Conservation (phyloP, 2,329 filamentous ascomycete species). For the Sphaerulina populicola region DNA sequence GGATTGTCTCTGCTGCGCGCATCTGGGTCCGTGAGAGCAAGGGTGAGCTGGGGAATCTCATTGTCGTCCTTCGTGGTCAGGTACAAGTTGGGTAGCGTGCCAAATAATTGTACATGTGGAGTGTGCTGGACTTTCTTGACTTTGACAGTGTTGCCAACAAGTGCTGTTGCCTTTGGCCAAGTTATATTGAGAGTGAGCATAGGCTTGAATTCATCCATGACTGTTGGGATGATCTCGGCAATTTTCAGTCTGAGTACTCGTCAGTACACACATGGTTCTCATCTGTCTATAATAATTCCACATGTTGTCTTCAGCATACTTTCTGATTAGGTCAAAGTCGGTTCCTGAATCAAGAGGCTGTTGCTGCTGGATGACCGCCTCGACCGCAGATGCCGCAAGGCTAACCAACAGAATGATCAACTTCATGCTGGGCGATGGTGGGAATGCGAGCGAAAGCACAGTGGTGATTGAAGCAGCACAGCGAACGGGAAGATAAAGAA, state of each 20-base stretch:
- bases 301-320: conserved; percentile 9
- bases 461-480: not conserved
- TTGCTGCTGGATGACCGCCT: conserved; percentile 1
- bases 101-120: conserved; percentile 34
- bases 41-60: conserved; percentile 35
- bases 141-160: conserved; percentile 49
- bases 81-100: conserved; percentile 11
- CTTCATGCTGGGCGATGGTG: not conserved
- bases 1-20: conserved; percentile 48
- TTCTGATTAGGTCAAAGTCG: conserved; percentile 17
- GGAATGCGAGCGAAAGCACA: not conserved
- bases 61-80: not conserved
- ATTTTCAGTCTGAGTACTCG: conserved; percentile 21
- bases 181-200: conserved; percentile 44
- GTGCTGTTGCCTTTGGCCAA: conserved; percentile 40
- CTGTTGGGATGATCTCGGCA: conserved; percentile 34
- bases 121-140: conserved; percentile 37
- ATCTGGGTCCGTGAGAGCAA: conserved; percentile 48
- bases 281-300: no score
- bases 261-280: not conserved
- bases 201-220: conserved; percentile 53
- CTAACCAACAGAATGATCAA: not conserved
- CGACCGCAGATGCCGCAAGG: not conserved
- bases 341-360: conserved; percentile 2
- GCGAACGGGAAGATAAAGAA: conserved; percentile 3